Evolutionary conservation across 2,329 filamentous ascomycete genomes (phyloP), one percentile per base, ranked within the genome.

Genomic region (Colletotrichum orchidophilum): DNA sequence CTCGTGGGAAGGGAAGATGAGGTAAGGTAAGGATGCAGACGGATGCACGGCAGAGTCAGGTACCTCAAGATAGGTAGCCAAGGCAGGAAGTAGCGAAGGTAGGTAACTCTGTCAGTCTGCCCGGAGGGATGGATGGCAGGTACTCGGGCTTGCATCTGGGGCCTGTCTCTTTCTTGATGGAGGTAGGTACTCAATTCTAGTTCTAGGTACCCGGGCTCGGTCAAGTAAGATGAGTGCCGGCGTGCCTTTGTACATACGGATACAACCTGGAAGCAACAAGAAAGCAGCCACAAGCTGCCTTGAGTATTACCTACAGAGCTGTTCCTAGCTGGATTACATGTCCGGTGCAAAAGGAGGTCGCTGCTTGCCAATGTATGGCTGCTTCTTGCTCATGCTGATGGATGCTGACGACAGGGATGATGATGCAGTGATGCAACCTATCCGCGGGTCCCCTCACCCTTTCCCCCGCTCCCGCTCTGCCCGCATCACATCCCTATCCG

Each of bases 391-490:
- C 33, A 39, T 11, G 26, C 58, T 46, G 7, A 18, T 61, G 39
- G 27, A 49, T 35, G 42, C 58, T 61, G 42, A 61, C 59, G 59
- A 61, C 59, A 61, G 42, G 58, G 59, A 50, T 61, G 59, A 61
- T 61, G 59, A 61, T 61, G 59, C 42, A 61, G 59, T 61, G 42
- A 61, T 61, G 59, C 59, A 61, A 61, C 59, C 59, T 46, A 29
- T 29, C 42, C 58, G 13, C 29, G 27, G 46, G 42, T 33, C 29
- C 39, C 27, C 42, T 50, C 11, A 26, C 39, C 39, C 55, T 15
- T 58, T 35, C 61, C 66, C 61, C 67, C 55, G 67, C 67, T 53
- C 54, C 52, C 55, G 46, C 54, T 53, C 42, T 66, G 42, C 54
- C 42, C 31, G 29, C 29, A 21, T 46, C 39, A 46, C 39, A 46